Evolutionary conservation across 192 early-diverging fungal species (phyloP).

Genomic region (Mortierella claussenii): DNA sequence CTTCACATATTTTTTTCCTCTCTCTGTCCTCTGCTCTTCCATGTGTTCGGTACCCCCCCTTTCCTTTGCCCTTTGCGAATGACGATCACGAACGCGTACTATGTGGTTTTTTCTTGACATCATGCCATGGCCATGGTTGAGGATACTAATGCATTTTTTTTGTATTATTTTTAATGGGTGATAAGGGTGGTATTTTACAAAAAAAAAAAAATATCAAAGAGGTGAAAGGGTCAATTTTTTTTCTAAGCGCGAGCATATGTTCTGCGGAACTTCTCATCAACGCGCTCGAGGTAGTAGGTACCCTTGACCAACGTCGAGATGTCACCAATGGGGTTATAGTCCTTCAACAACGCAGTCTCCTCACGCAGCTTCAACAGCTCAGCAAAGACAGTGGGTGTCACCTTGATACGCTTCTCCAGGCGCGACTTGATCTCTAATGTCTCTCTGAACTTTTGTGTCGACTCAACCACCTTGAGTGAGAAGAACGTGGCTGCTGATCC

Average conservation of each 20-base stretch:
- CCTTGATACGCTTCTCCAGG: constrained; percentile 77
- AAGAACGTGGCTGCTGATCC: constrained; percentile 96
- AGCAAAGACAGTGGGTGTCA: constrained; percentile 82
- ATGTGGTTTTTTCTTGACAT: no score
- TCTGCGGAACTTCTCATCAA: constrained; percentile 94
- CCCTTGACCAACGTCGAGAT: constrained; percentile 73
- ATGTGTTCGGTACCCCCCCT: no score
- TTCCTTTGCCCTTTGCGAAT: no score
- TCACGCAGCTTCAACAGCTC: constrained; percentile 88
- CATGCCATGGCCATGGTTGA: no score
- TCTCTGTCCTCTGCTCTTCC: no score
- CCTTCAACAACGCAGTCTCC: constrained; percentile 82
- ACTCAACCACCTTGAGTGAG: constrained; percentile 82
- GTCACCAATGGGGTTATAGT: constrained; percentile 80
- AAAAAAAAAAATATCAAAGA: no score
- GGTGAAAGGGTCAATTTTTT: no score
- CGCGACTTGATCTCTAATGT: constrained; percentile 76
- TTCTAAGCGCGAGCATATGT: constrained; percentile 74
- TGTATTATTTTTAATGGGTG: no score
- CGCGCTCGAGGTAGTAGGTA: constrained; percentile 88
- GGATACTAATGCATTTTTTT: no score
- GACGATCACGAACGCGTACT: no score
- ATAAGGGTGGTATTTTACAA: no score
- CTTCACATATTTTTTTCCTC: no score
- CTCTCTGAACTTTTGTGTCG: constrained; percentile 68